These are phyloP conservation scores for Raphanus hybrid DNA, from an alignment of 441 rosid species.

Conservation along the genomic window DNA sequence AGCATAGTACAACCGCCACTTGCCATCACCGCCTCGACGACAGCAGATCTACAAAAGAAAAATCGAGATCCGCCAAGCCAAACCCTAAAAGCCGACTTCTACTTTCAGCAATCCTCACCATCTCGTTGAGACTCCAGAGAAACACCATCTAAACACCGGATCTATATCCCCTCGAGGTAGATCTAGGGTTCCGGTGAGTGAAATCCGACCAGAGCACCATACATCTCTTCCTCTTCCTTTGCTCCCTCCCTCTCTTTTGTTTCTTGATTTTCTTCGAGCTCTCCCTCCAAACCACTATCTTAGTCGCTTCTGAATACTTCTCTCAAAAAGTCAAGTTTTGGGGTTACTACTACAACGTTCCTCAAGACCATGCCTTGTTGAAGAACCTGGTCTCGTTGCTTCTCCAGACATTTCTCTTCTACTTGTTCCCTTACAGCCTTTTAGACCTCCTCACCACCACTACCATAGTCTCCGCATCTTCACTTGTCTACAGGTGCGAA, in stretches of 20 bases:
- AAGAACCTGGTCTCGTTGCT: constrained; percentile 25
- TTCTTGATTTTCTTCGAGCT: constrained; percentile 45
- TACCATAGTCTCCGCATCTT: background rate
- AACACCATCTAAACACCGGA: too few species aligned
- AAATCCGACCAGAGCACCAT: too few species aligned
- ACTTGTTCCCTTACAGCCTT: constrained; percentile 43
- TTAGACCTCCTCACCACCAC: constrained; percentile 40
- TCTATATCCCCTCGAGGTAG: too few species aligned
- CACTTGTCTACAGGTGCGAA: background rate
- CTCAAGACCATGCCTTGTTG: background rate
- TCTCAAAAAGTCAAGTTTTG: background rate
- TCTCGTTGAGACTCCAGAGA: too few species aligned
- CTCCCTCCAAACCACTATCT: constrained; percentile 36
- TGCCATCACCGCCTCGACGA: too few species aligned
- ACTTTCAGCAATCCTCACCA: too few species aligned
- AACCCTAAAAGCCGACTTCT: too few species aligned
- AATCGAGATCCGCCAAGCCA: too few species aligned
- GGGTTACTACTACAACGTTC: constrained; percentile 12
- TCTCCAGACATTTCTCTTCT: constrained; percentile 36
- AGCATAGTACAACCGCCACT: too few species aligned
- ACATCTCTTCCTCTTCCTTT: constrained; percentile 43
- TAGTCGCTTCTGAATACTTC: constrained; percentile 20
- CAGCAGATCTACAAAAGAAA: too few species aligned
- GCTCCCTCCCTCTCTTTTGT: constrained; percentile 39
- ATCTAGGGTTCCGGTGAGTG: too few species aligned